Base-by-base conservation (phyloP, 2,329 filamentous ascomycete genomes). In the Fusarium irregulare region DNA sequence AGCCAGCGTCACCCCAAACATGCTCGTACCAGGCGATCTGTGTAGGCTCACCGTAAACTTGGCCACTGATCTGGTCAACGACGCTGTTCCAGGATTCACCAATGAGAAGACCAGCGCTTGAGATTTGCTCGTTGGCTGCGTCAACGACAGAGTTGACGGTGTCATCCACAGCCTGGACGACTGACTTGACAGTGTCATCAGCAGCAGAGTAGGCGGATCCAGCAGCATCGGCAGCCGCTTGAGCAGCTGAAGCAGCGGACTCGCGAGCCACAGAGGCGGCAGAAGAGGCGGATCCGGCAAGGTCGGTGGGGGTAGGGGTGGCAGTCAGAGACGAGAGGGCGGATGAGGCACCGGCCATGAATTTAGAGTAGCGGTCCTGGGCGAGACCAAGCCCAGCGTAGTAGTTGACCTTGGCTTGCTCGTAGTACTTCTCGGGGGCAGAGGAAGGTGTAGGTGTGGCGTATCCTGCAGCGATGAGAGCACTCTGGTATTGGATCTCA, bases 351-450 rank as follows among this genome's bases (percentile, higher is more conserved):
- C 90, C 89, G 14, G 85, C 85, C 4, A 96, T 70, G 75, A 96
- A 95, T 51, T 91, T 90, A 7, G 90, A 89, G 78, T 96, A 96
- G 40, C 91, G 88, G 45, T 90, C 92, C 74, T 97, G 91, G 1
- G 93, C 93, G 46, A 93, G 79, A 28, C 93, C 93, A 25, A 96
- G 80, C 13, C 91, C 92, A 68, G 93, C 91, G 73, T 93, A 94
- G 79, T 95, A 95, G 75, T 89, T 87, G 71, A 86, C 80, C 71
- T 85, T 87, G 47, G 87, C 91, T 82, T 85, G 90, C 76, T 84
- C 88, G 76, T 82, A 88, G 80, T 84, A 87, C 83, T 80, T 90
- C 79, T 82, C 90, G 64, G 78, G 86, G 78, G 80, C 74, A 1
- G 84, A 81, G 69, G 80, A 88, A 4, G 79, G 75, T 0, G 78